Conservation (phyloP, 345 rosid species). For the Syzygium jambos region DNA sequence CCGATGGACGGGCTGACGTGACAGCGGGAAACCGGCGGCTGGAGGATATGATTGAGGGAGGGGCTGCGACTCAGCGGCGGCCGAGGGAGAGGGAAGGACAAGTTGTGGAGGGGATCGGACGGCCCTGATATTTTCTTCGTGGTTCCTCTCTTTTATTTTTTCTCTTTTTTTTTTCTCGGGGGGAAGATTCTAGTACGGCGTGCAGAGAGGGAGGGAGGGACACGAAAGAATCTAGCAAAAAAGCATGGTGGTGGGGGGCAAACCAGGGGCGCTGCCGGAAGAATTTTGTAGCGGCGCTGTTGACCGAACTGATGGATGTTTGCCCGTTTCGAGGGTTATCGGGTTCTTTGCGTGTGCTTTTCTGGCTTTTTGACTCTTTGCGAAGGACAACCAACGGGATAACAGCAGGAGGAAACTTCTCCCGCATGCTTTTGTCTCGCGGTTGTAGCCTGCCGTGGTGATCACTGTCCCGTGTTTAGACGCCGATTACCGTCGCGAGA, state of each 20-base stretch:
- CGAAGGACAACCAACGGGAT: not conserved
- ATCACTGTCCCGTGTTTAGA: too few relatives aligned
- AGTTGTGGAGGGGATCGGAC: not conserved
- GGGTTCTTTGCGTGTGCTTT: not conserved
- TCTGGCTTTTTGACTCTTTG: not conserved
- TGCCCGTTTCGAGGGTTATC: not conserved
- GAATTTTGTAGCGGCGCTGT: too few relatives aligned
- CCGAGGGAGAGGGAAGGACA: not conserved
- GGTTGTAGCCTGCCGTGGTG: not conserved
- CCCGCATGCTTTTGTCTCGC: not conserved
- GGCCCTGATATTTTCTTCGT: not conserved
- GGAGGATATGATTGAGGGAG: not conserved
- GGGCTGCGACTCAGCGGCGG: not conserved
- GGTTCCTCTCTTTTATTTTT: not conserved
- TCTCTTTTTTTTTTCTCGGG: accelerated
- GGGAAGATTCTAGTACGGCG: not conserved
- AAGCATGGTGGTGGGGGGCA: not conserved
- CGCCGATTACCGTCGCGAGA: too few relatives aligned
- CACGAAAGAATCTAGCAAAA: not conserved
- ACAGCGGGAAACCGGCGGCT: not conserved
- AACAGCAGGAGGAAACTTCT: not conserved
- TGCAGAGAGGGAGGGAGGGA: not conserved
- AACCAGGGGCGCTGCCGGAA: not conserved
- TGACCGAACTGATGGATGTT: too few relatives aligned
- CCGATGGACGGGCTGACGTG: not conserved